phyloP scores from a whole-genome alignment of 2,329 filamentous ascomycete genomes.

The Diaporthe caulivora region DNA sequence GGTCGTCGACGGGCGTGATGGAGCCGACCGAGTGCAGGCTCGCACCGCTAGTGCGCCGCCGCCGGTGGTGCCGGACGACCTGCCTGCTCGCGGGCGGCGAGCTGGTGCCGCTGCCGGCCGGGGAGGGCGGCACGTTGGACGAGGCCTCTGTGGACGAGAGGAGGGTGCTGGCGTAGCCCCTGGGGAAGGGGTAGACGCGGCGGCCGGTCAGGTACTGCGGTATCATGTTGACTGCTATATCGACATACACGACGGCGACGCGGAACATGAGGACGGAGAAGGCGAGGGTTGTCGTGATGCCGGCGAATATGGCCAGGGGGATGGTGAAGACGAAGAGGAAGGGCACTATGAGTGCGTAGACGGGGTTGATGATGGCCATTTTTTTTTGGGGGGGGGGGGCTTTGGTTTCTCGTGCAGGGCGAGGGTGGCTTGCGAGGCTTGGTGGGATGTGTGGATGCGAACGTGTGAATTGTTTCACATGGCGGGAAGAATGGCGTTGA shows the following conservation, averaged over 20 bases:
- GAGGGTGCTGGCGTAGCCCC: slow-evolving; percentile 31
- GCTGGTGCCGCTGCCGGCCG: slow-evolving; percentile 20
- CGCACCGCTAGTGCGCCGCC: slow-evolving; percentile 45
- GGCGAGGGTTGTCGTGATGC: slow-evolving; percentile 72
- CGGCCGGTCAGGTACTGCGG: slow-evolving; percentile 65
- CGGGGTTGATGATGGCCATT: slow-evolving; percentile 67
- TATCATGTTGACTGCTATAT: slow-evolving; percentile 70
- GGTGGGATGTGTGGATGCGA: neutral
- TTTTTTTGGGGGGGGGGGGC: neutral
- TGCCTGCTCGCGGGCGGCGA: slow-evolving; percentile 36
- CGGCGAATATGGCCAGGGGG: slow-evolving; percentile 73
- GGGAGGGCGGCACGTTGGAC: slow-evolving; percentile 42
- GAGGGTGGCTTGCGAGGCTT: slow-evolving; percentile 55
- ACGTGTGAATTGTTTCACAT: slow-evolving; percentile 44
- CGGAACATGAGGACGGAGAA: slow-evolving; percentile 72
- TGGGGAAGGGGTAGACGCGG: slow-evolving; percentile 45
- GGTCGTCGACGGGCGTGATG: slow-evolving; percentile 49
- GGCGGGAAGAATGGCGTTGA: slow-evolving; percentile 34
- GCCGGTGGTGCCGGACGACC: slow-evolving; percentile 36
- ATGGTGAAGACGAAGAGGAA: slow-evolving; percentile 72
- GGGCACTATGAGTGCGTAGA: slow-evolving; percentile 70
- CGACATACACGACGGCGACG: slow-evolving; percentile 72
- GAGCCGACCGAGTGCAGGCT: slow-evolving; percentile 49
- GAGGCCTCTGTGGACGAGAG: slow-evolving; percentile 39
- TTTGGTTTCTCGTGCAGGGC: neutral